These are phyloP conservation scores for Fusarium sp. DNA, from an alignment of 2,329 filamentous ascomycete species.

Conservation along the genomic window DNA sequence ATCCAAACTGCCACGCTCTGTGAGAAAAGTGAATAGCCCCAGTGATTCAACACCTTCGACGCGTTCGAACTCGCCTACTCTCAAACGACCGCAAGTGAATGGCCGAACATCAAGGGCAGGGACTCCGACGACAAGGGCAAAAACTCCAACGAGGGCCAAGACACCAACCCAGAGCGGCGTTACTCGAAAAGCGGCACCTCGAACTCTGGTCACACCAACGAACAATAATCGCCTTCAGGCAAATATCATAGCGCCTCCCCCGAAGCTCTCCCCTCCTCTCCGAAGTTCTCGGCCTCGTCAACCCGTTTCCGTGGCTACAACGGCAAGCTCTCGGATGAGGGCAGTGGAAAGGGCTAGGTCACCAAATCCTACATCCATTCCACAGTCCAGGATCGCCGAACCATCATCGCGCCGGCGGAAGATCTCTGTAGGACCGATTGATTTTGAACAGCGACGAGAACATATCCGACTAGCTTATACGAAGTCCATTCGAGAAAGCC, in stretches of 20 bases:
- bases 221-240: conserved; percentile 73
- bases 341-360: conserved; percentile 66
- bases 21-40: conserved; percentile 56
- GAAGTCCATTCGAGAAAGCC: conserved; percentile 80
- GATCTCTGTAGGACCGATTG: conserved; percentile 76
- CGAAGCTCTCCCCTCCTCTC: conserved; percentile 80
- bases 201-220: conserved; percentile 57
- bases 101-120: conserved; percentile 52
- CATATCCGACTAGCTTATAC: conserved; percentile 87
- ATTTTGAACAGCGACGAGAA: conserved; percentile 84
- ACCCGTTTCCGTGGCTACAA: conserved; percentile 78
- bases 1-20: conserved; percentile 59
- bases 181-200: conserved; percentile 53
- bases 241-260: conserved; percentile 75
- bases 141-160: conserved; percentile 56
- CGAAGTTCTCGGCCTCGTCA: conserved; percentile 85
- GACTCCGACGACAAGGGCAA: conserved; percentile 51
- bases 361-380: conserved; percentile 49
- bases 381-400: conserved; percentile 49
- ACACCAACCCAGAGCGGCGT: conserved; percentile 52
- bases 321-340: conserved; percentile 75
- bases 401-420: conserved; percentile 58
- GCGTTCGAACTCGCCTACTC: conserved; percentile 65
- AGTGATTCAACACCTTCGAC: conserved; percentile 60
- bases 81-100: conserved; percentile 55